Base-by-base conservation (phyloP, 169 alveolate genomes). In the Plasmodium vinckei region DNA sequence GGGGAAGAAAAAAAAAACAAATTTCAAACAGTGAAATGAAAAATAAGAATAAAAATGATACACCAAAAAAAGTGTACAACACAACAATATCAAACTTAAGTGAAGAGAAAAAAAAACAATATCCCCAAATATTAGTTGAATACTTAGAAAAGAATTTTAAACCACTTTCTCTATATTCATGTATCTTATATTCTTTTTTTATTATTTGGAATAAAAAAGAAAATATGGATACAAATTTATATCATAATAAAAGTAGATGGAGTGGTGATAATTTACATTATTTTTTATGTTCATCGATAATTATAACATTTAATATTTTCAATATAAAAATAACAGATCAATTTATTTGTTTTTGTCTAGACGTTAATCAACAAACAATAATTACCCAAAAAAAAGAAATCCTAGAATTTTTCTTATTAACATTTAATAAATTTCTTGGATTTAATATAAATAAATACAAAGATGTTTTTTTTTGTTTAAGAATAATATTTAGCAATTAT, bases 391-490 rank as follows among this genome's bases (percentile, higher is more conserved):
- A 82, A 51, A 82, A 67, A 33, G 46, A 82, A 82, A 65, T 82
- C 56, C 49, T 67, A 23, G 57, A 17, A 0, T 82, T 82, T 70
- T 82, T 82, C 57, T 44, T 54, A 67, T 27, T 13, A 10, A 82
- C 84, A 47, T 17, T 82, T 82, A 82, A 60, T 82, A 64, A 82
- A 70, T 82, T 82, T 21, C 56, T 82, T 42, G 90, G 84, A 53
- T 19, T 82, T 23, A 21, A 51, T 5, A 4, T 82, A 57, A 59
- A 57, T 60, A 33, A 71, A 19, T 5, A 54, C 68, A 70, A 65
- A 46, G 19, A 59, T 33, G 71, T 82, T 27, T 25, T 70, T 49
- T 27, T 82, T 17, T 82, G 15, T 71, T 39, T 82, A 60, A 39
- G 84, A 17, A 59, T 82, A 21, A 56, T 82, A 15, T 82, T 54